A percentile compares a stretch with the other conserved stretches of the same genome.
phyloP scores from a whole-genome alignment of 306 rosid genomes.

The Prunus kanzakura region DNA sequence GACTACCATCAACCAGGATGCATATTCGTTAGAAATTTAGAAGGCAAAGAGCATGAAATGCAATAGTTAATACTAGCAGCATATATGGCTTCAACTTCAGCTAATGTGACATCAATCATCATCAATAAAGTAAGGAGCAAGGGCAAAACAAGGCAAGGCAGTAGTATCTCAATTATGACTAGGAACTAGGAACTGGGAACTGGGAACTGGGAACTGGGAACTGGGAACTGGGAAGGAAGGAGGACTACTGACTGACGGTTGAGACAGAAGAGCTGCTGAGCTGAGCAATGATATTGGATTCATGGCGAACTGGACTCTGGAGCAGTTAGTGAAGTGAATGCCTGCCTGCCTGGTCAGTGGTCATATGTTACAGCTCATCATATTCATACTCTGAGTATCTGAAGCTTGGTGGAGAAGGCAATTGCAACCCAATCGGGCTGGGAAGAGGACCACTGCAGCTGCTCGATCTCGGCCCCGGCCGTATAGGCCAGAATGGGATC shows the following conservation, averaged over 20 bases:
- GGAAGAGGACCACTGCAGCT: constrained; percentile 97
- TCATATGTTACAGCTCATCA: constrained; percentile 1
- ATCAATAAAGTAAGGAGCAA: not conserved
- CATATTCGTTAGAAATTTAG: not conserved
- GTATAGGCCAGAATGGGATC: constrained; percentile 98
- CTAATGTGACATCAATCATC: constrained; percentile 1
- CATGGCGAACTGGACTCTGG: not conserved
- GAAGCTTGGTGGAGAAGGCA: constrained; percentile 92
- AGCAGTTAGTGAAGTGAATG: not conserved
- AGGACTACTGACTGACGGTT: not conserved
- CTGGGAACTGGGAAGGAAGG: not conserved
- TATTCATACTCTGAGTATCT: constrained; percentile 84
- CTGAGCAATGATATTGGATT: not conserved
- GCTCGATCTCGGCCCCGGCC: constrained; percentile 96
- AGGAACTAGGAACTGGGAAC: not conserved
- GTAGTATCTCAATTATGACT: not conserved
- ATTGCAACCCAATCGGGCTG: constrained; percentile 99
- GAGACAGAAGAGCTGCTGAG: not conserved
- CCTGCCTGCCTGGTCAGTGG: not conserved
- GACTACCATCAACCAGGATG: not conserved
- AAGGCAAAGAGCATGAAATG: constrained; percentile 7
- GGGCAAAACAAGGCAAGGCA: not conserved
- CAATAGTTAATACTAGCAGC: not conserved
- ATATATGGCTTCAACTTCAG: not conserved
- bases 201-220: not conserved